These are phyloP conservation scores for Epichloe uncinata DNA, from an alignment of 2,329 filamentous ascomycete species.

Conservation along the genomic window DNA sequence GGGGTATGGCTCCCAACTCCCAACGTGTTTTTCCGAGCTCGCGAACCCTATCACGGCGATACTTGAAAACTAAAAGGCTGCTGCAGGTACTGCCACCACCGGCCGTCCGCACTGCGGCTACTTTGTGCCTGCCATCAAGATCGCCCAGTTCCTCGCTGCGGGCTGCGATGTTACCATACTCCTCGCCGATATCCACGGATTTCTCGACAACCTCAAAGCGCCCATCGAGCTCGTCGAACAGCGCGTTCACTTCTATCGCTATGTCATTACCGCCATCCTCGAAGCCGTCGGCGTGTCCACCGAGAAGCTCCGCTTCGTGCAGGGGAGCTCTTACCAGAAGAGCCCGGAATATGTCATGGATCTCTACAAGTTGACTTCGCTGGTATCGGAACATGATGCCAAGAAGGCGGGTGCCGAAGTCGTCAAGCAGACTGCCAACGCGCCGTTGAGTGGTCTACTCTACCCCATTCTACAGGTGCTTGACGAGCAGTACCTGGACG, in stretches of 20 bases:
- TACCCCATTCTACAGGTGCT: slow-evolving; percentile 59
- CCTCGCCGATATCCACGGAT: slow-evolving; percentile 62
- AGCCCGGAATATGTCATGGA: slow-evolving; percentile 72
- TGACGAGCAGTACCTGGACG: slow-evolving; percentile 78
- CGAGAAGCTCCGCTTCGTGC: slow-evolving; percentile 68
- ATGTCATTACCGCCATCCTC: slow-evolving; percentile 60
- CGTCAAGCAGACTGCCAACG: slow-evolving; percentile 79
- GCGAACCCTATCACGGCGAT: too few species aligned
- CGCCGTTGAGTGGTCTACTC: slow-evolving; percentile 41
- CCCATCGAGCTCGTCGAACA: slow-evolving; percentile 76
- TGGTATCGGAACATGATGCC: slow-evolving; percentile 66
- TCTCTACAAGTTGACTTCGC: slow-evolving; percentile 58
- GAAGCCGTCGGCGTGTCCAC: slow-evolving; percentile 67
- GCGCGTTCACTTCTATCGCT: slow-evolving; percentile 73
- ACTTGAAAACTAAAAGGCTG: too few species aligned
- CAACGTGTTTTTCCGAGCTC: not conserved
- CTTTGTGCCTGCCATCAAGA: slow-evolving; percentile 78
- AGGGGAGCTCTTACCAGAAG: slow-evolving; percentile 74
- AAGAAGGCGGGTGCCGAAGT: slow-evolving; percentile 88
- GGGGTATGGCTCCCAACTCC: slow-evolving; percentile 42
- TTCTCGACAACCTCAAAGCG: slow-evolving; percentile 74
- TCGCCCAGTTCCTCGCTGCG: slow-evolving; percentile 74
- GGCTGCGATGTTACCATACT: slow-evolving; percentile 73
- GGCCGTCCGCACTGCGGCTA: slow-evolving; percentile 84
- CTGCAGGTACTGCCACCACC: slow-evolving; percentile 62